phyloP scores from a whole-genome alignment of 106 monocot species.

The Gastrodia elata region DNA sequence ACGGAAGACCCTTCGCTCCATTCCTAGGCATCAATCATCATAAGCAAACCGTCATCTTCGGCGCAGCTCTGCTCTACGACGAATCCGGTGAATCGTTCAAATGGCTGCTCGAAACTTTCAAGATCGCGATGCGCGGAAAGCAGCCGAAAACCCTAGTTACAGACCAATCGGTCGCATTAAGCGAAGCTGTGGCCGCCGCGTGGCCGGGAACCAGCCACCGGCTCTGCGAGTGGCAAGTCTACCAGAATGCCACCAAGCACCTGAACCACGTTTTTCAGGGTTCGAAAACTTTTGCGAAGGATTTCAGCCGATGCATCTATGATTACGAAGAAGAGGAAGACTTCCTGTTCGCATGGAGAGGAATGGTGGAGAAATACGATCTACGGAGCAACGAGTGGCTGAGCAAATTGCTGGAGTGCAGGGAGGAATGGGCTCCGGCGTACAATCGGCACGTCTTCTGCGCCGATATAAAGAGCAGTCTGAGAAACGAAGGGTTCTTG shows the following conservation, averaged over 20 bases:
- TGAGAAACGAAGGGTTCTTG: conserved; percentile 30
- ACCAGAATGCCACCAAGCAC: conserved; percentile 40
- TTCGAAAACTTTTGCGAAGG: conserved; percentile 47
- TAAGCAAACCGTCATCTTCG: conserved; percentile 39
- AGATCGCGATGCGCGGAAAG: conserved; percentile 37
- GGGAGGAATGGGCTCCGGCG: conserved; percentile 32
- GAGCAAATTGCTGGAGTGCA: conserved; percentile 28
- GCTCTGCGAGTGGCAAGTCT: conserved; percentile 44
- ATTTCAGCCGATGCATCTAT: conserved; percentile 40
- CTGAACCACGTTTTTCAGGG: conserved; percentile 42
- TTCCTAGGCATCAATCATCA: conserved; percentile 48
- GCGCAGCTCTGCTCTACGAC: conserved; percentile 38
- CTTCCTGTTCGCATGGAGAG: conserved; percentile 36
- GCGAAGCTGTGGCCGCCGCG: conserved; percentile 18
- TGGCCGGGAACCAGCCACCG: conserved; percentile 32
- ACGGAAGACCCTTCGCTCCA: conserved; percentile 37
- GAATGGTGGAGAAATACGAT: conserved; percentile 45
- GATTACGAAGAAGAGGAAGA: conserved; percentile 45
- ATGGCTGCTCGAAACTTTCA: conserved; percentile 54
- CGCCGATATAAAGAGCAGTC: conserved; percentile 34
- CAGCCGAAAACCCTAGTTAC: conserved; percentile 38
- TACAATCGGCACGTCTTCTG: conserved; percentile 36
- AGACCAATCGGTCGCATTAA: conserved; percentile 27
- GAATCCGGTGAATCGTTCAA: conserved; percentile 42
- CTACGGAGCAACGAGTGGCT: conserved; percentile 37